phyloP scores from a whole-genome alignment of 257 asterid genomes.

The Scutellaria baicalensis region DNA sequence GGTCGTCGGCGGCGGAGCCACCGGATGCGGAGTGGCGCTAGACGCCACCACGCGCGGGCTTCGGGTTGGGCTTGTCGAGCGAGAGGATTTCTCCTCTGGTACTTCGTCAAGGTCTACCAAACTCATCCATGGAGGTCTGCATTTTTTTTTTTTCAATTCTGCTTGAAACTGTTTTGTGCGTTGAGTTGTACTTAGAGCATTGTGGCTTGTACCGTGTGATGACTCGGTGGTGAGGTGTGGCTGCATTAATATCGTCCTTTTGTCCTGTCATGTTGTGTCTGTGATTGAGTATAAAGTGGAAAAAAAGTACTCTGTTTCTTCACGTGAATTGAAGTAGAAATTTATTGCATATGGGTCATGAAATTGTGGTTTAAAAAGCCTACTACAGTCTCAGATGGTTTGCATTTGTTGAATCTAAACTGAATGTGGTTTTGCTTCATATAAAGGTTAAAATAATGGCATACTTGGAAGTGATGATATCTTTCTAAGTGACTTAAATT shows the following conservation, averaged over 20 bases:
- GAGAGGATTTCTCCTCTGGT: slow-evolving; percentile 94
- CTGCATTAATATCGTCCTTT: slow-evolving; percentile 4
- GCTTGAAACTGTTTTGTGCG: not conserved
- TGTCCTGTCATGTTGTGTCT: slow-evolving; percentile 17
- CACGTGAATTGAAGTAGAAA: slow-evolving; percentile 23
- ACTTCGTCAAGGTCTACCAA: slow-evolving; percentile 95
- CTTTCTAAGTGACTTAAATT: not conserved
- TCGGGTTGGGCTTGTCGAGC: slow-evolving; percentile 96
- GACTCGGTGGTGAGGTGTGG: slow-evolving; percentile 5
- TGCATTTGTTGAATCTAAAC: not conserved
- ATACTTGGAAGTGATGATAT: not conserved
- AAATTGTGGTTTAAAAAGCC: not conserved
- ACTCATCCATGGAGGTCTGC: slow-evolving; percentile 92
- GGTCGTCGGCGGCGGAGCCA: slow-evolving; percentile 94
- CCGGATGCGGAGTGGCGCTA: slow-evolving; percentile 92
- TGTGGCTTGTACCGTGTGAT: slow-evolving; percentile 16
- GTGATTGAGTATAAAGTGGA: slow-evolving; percentile 23
- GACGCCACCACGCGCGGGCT: slow-evolving; percentile 96
- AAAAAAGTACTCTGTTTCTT: slow-evolving; percentile 1
- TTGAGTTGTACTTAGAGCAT: slow-evolving; percentile 26
- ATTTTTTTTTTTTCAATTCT: slow-evolving; percentile 6
- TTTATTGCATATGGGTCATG: not conserved
- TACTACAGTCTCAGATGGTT: not conserved
- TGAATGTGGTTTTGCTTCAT: not conserved
- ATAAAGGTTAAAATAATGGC: not conserved